Evolutionary conservation across 139 green algal genomes (phyloP).

Genomic region (Chloropicon primus): DNA sequence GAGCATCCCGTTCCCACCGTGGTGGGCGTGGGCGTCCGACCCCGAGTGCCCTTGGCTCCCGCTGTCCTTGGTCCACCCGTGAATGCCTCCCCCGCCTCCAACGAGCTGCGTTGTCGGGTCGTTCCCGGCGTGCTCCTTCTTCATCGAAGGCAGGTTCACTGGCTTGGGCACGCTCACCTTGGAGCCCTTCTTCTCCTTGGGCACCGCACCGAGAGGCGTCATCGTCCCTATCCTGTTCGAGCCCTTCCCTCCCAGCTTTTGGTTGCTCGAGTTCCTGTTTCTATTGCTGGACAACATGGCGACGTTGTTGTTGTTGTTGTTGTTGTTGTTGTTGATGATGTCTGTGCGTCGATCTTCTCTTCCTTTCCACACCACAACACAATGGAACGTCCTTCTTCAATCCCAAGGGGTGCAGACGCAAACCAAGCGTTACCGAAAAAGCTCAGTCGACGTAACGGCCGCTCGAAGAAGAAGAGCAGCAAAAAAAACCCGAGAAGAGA

Average conservation of each 20-base stretch:
- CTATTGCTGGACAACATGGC: neutral
- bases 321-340: too few species aligned
- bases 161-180: constrained; percentile 65
- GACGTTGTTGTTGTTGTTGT: too few species aligned
- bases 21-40: too few species aligned
- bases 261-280: neutral
- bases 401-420: too few species aligned
- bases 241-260: neutral
- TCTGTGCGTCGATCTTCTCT: too few species aligned
- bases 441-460: too few species aligned
- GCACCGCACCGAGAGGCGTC: neutral
- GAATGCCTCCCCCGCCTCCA: constrained; percentile 20
- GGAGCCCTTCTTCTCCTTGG: neutral
- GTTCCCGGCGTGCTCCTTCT: constrained; percentile 67
- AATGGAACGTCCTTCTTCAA: too few species aligned
- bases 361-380: too few species aligned
- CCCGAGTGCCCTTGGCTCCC: too few species aligned
- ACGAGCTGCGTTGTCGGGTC: constrained; percentile 56
- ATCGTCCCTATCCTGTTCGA: neutral
- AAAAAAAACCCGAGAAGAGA: neutral
- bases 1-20: too few species aligned
- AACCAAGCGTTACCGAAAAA: too few species aligned
- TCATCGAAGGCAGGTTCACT: constrained; percentile 65
- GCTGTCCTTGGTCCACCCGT: neutral
- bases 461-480: too few species aligned